phyloP scores from a whole-genome alignment of 768 basidiomycete genomes.

The Lactarius indigo region DNA sequence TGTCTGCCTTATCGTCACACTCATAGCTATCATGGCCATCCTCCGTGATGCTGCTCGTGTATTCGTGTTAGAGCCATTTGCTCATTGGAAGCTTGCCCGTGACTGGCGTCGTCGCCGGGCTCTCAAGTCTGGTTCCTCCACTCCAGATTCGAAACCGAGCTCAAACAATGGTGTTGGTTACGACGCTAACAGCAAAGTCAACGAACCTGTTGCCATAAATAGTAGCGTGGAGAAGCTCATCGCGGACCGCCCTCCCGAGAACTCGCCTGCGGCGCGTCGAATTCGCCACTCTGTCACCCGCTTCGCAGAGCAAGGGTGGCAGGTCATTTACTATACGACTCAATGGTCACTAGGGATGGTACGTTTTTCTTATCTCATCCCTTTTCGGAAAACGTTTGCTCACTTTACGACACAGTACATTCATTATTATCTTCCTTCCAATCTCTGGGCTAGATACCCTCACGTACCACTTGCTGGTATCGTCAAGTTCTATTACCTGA shows the following conservation, averaged over 20 bases:
- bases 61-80: slow-evolving; percentile 75
- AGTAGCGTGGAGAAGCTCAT: slow-evolving; percentile 25
- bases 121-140: slow-evolving; percentile 25
- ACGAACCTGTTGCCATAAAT: slow-evolving; percentile 39
- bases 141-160: slow-evolving; percentile 24
- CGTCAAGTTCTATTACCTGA: slow-evolving; percentile 87
- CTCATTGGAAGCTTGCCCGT: slow-evolving; percentile 65
- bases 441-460: slow-evolving; percentile 78
- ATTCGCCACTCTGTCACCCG: slow-evolving; percentile 72
- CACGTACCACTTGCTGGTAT: slow-evolving; percentile 75
- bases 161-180: slow-evolving; percentile 26
- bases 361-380: slow-evolving; percentile 38
- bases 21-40: slow-evolving; percentile 83
- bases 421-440: slow-evolving; percentile 66
- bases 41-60: slow-evolving; percentile 77
- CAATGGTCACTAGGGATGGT: slow-evolving; percentile 82
- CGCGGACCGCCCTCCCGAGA: slow-evolving; percentile 28
- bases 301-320: slow-evolving; percentile 97
- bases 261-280: slow-evolving; percentile 50
- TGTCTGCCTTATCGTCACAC: slow-evolving; percentile 73
- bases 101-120: slow-evolving; percentile 38
- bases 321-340: slow-evolving; percentile 69
- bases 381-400: slow-evolving; percentile 17
- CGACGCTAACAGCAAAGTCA: slow-evolving; percentile 32
- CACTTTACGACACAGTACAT: slow-evolving; percentile 60